Conservation (phyloP, 1,139 yeast genomes). For the Keqinozyma sinolaborantium region DNA sequence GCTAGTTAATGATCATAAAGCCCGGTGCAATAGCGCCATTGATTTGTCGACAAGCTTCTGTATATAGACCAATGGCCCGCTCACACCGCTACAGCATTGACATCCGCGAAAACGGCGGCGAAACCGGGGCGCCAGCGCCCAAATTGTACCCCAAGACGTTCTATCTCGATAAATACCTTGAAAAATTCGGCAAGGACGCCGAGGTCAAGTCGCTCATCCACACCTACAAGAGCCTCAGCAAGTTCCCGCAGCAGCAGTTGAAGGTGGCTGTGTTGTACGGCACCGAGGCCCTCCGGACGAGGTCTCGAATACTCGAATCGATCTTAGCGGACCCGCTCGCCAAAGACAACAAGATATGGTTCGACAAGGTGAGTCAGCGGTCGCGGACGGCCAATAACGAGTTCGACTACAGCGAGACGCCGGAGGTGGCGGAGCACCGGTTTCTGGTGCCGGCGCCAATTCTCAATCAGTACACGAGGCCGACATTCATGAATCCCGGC, state of each 20-base stretch:
- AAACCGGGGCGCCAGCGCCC: neutral
- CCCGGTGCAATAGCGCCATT: neutral
- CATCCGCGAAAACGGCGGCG: no score
- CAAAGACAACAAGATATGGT: slow-evolving; percentile 29
- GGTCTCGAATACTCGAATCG: slow-evolving; percentile 30
- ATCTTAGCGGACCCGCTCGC: slow-evolving; percentile 44
- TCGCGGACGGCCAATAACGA: slow-evolving; percentile 14
- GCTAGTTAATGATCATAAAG: neutral
- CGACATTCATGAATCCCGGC: slow-evolving; percentile 15
- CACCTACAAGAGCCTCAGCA: slow-evolving; percentile 11
- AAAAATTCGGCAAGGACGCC: slow-evolving; percentile 25
- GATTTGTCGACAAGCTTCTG: neutral
- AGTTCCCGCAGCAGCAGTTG: slow-evolving; percentile 12
- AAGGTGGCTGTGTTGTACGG: slow-evolving; percentile 32
- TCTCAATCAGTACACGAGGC: slow-evolving; percentile 25
- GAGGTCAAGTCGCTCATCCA: slow-evolving; percentile 15
- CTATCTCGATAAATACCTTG: neutral
- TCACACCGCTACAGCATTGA: no score
- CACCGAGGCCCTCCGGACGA: slow-evolving; percentile 14
- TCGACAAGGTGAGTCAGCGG: slow-evolving; percentile 20
- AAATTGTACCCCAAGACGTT: neutral
- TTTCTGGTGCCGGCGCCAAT: slow-evolving; percentile 33
- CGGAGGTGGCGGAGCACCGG: slow-evolving; percentile 4
- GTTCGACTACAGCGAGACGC: slow-evolving; percentile 14
- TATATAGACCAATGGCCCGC: neutral